Percentiles rank a stretch among this genome's conserved stretches.
phyloP scores from a whole-genome alignment of 2,329 filamentous ascomycete genomes.

The Neofusicoccum sp. region DNA sequence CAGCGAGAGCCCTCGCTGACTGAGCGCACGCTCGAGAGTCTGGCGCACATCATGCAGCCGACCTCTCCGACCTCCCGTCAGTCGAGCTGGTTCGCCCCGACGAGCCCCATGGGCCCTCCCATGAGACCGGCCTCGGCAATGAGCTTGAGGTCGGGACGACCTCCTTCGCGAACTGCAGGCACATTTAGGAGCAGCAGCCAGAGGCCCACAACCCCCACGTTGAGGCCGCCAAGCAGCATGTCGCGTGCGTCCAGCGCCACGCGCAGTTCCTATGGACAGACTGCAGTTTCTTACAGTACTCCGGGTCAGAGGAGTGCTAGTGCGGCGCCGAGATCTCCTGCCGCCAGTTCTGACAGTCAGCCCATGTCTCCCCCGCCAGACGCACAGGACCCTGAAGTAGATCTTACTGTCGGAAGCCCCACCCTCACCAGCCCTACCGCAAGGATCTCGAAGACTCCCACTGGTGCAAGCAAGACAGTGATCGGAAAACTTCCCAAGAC shows the following conservation, averaged over 20 bases:
- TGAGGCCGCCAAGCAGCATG: slow-evolving; percentile 14
- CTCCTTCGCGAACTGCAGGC: slow-evolving; percentile 9
- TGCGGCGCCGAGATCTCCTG: slow-evolving; percentile 25
- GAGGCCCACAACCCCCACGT: slow-evolving; percentile 18
- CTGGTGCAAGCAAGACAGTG: slow-evolving; percentile 36
- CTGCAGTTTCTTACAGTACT: slow-evolving; percentile 32
- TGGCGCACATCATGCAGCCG: slow-evolving; percentile 47
- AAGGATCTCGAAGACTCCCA: slow-evolving; percentile 24
- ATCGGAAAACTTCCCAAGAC: slow-evolving; percentile 32
- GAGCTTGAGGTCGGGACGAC: slow-evolving; percentile 9
- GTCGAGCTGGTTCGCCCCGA: slow-evolving; percentile 66
- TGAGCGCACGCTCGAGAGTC: slow-evolving; percentile 82
- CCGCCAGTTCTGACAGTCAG: slow-evolving; percentile 14
- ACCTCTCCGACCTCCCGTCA: slow-evolving; percentile 36
- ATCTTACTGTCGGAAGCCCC: slow-evolving; percentile 33
- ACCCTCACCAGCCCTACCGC: slow-evolving; percentile 18
- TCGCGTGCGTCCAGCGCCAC: slow-evolving; percentile 31
- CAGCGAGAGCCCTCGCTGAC: slow-evolving; percentile 61
- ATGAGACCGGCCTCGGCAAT: slow-evolving; percentile 62
- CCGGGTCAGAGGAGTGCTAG: slow-evolving; percentile 39
- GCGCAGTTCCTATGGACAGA: slow-evolving; percentile 24
- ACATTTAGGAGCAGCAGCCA: slow-evolving; percentile 5
- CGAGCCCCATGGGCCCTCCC: slow-evolving; percentile 61
- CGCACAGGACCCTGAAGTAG: background rate
- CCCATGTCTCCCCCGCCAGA: background rate